A percentile compares a stretch with the other conserved stretches of the same genome.
These are phyloP conservation scores for Endocladia muricata DNA, from an alignment of 31 red algal genomes.

Conservation along the genomic window DNA sequence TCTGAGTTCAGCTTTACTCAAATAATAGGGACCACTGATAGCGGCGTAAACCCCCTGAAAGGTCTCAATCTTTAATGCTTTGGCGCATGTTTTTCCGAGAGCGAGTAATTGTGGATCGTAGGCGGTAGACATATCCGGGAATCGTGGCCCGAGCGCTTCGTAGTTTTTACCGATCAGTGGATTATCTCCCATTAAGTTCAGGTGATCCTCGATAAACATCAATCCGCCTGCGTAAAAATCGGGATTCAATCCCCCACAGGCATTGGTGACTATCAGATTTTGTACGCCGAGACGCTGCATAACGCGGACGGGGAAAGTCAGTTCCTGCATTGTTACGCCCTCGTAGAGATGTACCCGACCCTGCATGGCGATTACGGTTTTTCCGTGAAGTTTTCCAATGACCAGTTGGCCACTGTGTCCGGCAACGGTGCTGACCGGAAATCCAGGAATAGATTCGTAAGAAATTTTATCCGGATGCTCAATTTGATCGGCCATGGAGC, in stretches of 20 bases:
- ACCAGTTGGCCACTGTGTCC: background rate
- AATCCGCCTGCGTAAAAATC: background rate
- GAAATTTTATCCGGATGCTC: background rate
- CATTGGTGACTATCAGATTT: background rate
- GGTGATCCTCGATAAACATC: background rate
- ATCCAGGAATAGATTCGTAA: background rate
- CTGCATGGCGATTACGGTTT: background rate
- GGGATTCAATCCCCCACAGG: background rate
- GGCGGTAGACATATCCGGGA: background rate
- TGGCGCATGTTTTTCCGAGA: background rate
- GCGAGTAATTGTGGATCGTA: background rate
- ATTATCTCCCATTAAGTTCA: slow-evolving; percentile 9
- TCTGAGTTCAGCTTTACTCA: background rate
- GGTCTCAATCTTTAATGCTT: background rate
- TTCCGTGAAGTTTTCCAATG: background rate
- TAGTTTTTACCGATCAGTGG: background rate
- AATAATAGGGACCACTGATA: background rate
- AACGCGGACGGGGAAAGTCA: background rate
- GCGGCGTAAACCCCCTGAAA: slow-evolving; percentile 1
- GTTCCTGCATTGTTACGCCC: background rate
- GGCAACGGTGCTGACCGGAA: background rate
- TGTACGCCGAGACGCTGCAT: background rate
- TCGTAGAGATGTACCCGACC: background rate
- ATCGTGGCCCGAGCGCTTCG: background rate
- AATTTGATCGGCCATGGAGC: background rate